These are phyloP conservation scores for Calamus simplicifolius DNA, from an alignment of 176 grass and related monocot species.

Conservation along the genomic window DNA sequence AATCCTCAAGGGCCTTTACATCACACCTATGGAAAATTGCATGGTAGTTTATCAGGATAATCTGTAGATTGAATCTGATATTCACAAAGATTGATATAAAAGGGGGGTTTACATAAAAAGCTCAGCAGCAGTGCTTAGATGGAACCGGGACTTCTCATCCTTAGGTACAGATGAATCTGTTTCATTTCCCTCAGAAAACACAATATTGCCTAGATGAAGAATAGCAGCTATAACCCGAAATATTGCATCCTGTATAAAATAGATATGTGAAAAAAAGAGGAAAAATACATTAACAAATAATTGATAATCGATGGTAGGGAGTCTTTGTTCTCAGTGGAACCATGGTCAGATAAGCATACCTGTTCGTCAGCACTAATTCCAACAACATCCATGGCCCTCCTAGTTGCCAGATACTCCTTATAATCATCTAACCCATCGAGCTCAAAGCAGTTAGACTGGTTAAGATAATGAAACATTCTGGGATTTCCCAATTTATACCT, in stretches of 20 bases:
- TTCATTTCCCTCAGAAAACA: conserved; percentile 86
- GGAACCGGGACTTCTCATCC: conserved; percentile 81
- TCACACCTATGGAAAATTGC: conserved; percentile 62
- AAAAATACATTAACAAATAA: background rate
- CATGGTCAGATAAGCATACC: conserved; percentile 28
- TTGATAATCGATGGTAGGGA: too few relatives aligned
- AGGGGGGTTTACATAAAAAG: conserved; percentile 80
- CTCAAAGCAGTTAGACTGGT: conserved; percentile 87
- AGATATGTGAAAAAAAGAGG: background rate
- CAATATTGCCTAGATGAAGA: conserved; percentile 95
- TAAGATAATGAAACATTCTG: conserved; percentile 84
- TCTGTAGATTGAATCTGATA: conserved; percentile 3
- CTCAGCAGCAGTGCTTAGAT: conserved; percentile 83
- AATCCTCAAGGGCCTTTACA: conserved; percentile 65
- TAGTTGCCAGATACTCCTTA: conserved; percentile 76
- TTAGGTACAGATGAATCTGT: conserved; percentile 72
- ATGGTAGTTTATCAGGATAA: conserved; percentile 14
- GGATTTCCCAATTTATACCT: conserved; percentile 80
- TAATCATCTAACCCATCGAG: conserved; percentile 85
- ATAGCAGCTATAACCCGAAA: conserved; percentile 95
- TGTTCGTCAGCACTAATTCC: conserved; percentile 87
- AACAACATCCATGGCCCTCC: conserved; percentile 82
- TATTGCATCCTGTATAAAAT: conserved; percentile 59
- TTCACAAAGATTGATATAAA: conserved; percentile 8
- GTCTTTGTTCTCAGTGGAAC: background rate